Percentiles rank a stretch among this genome's conserved stretches.
Conservation (phyloP, 129 eudicot genomes). For the Flaveria robusta region DNA sequence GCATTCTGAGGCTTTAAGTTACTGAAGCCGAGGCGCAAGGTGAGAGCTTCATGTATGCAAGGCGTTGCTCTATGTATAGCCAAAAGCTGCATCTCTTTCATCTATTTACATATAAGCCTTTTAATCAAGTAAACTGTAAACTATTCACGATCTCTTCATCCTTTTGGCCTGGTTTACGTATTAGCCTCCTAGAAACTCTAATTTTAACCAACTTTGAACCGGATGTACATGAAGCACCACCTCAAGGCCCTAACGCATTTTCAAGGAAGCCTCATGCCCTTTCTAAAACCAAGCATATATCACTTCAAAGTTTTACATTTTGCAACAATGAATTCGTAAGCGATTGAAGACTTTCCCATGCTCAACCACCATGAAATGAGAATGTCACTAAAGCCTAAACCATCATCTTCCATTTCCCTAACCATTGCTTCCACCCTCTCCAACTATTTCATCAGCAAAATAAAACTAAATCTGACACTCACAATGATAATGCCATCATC, state of each 20-base stretch:
- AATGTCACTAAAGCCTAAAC: neutral
- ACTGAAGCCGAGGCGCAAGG: neutral
- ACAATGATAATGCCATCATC: constrained; percentile 8
- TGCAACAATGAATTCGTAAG: constrained; percentile 10
- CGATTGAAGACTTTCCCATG: neutral
- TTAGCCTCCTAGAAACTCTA: neutral
- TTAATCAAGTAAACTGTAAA: neutral
- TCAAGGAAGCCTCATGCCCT: neutral
- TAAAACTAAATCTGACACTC: constrained; percentile 8
- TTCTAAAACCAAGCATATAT: neutral
- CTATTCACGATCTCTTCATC: neutral
- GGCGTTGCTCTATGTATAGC: neutral
- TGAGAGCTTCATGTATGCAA: neutral
- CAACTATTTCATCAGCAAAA: neutral
- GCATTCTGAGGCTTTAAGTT: neutral
- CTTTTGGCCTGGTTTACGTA: neutral
- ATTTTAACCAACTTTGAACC: neutral
- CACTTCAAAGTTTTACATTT: constrained; percentile 18
- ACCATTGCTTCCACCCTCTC: neutral
- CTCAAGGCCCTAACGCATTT: neutral
- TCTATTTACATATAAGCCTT: neutral
- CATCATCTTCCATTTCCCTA: neutral
- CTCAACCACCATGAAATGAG: neutral
- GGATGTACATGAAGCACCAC: neutral
- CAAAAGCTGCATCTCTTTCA: neutral